Base-by-base conservation (phyloP, 2,329 filamentous ascomycete species). In the Exserohilum rostratum region DNA sequence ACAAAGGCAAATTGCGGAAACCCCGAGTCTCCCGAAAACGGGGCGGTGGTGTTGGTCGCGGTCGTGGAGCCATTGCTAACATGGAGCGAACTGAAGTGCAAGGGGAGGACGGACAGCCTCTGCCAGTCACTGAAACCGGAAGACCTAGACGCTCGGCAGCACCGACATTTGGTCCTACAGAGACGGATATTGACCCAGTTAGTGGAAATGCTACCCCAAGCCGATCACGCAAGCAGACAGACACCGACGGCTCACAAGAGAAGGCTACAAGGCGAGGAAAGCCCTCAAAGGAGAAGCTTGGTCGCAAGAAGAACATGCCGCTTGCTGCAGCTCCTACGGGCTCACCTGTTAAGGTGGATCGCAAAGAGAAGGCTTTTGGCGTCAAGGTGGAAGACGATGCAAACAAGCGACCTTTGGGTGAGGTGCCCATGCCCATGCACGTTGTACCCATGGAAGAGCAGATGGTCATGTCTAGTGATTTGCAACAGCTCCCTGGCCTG, bases 121-220 rank as follows among this genome's bases (percentile, higher is more conserved):
- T 72, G 30, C 66, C 74, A 31, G 66, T 79, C 15, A 82, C 79
- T 25, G 80, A 82, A 38, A 79, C 72, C 61, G 80, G 81, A 39
- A 73, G 80, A 44, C 81, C 81, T 12, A 77, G 79, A 51, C 76
- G 82, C 44, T 80, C 79, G 38, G 82, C 82, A 22, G 90, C 90
- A 10, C 90, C 90, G 3, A 90, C 87, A 0, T 93, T 88, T 78
- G 85, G 85, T 37, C 88, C 90, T 65, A 79, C 79, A 25, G 83
- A 87, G 50, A 75, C 78, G 9, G 88, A 91, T 54, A 83, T 83
- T 13, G 89, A 91, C 76, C 79, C 43, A 17, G 67, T 58, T 7
- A 65, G 67, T 5, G 59, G 69, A 17, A 65, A 74, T 13, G 61
- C 64, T 39, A 68, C 67, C 4, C 65, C 68, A 39, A 68, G 67